Percentiles rank a stretch among this genome's conserved stretches.
These are phyloP conservation scores for Xerocomellus dryophilus DNA, from an alignment of 768 basidiomycete genomes.

Conservation along the genomic window DNA sequence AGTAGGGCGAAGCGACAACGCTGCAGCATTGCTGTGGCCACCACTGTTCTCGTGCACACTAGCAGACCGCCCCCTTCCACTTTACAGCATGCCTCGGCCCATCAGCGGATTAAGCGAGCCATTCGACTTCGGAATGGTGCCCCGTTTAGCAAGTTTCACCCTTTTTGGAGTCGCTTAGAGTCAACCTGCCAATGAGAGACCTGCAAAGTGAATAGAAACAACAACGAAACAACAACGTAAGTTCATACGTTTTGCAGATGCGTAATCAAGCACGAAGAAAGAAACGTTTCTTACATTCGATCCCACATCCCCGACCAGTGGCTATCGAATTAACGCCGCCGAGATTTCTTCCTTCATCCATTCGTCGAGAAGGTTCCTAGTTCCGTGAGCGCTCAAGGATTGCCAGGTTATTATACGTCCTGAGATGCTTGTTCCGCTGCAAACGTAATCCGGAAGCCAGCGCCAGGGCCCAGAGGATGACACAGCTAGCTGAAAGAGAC, in stretches of 20 bases:
- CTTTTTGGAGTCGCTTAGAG: too few species aligned
- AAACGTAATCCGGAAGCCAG: neutral
- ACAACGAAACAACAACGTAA: too few species aligned
- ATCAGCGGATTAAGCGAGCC: too few species aligned
- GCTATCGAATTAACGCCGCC: neutral
- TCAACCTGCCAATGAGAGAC: too few species aligned
- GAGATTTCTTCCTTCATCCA: neutral
- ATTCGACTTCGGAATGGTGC: too few species aligned
- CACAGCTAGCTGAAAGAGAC: too few species aligned
- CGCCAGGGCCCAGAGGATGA: neutral
- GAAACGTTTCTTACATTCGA: too few species aligned
- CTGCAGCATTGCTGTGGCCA: neutral
- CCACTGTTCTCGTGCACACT: neutral
- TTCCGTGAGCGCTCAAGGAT: neutral
- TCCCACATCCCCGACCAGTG: too few species aligned
- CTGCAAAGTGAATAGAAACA: too few species aligned
- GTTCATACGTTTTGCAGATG: too few species aligned
- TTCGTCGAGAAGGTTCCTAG: neutral
- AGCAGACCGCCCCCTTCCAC: neutral
- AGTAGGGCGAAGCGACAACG: neutral
- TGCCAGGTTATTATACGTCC: neutral
- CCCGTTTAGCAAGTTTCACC: too few species aligned
- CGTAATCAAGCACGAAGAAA: too few species aligned
- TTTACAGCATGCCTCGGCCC: neutral
- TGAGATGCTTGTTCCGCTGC: neutral